Evolutionary conservation across 2,329 filamentous ascomycete species (phyloP).

Genomic region (Aspergillus quadricinctus): DNA sequence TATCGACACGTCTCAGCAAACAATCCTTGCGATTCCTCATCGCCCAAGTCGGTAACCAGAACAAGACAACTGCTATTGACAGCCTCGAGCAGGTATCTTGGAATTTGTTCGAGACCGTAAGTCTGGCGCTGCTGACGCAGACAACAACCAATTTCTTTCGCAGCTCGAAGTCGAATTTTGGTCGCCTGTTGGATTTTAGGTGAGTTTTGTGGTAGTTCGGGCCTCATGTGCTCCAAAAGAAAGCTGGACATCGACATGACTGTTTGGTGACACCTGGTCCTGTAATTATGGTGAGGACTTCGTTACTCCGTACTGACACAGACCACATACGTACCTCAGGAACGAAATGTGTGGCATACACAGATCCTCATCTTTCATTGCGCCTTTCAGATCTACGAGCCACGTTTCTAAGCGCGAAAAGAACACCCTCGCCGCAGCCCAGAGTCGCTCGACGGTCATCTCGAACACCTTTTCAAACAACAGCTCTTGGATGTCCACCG

Average conservation of each 20-base stretch:
- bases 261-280: constrained; percentile 25
- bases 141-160: constrained; percentile 23
- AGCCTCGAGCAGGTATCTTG: constrained; percentile 24
- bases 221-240: constrained; percentile 16
- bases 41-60: constrained; percentile 17
- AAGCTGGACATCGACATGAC: constrained; percentile 23
- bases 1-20: constrained; percentile 27
- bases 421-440: constrained; percentile 13
- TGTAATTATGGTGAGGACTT: constrained; percentile 13
- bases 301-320: not conserved
- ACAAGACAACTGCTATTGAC: constrained; percentile 18
- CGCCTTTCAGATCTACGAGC: constrained; percentile 17
- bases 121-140: constrained; percentile 23
- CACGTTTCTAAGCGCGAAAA: constrained; percentile 21
- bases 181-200: constrained; percentile 10
- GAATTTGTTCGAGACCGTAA: constrained; percentile 27
- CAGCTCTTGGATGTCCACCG: constrained; percentile 22
- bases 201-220: constrained; percentile 6
- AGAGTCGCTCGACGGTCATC: constrained; percentile 12
- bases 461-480: constrained; percentile 18
- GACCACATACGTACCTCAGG: constrained; percentile 22
- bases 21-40: constrained; percentile 18
- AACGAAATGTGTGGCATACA: constrained; percentile 25
- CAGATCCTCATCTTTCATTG: constrained; percentile 12
- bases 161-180: constrained; percentile 16